Percentiles rank a stretch among this genome's conserved stretches.
Evolutionary conservation across 1,284 basidiomycete genomes (phyloP).

Genomic region (Pseudozyma hubeiensis): DNA sequence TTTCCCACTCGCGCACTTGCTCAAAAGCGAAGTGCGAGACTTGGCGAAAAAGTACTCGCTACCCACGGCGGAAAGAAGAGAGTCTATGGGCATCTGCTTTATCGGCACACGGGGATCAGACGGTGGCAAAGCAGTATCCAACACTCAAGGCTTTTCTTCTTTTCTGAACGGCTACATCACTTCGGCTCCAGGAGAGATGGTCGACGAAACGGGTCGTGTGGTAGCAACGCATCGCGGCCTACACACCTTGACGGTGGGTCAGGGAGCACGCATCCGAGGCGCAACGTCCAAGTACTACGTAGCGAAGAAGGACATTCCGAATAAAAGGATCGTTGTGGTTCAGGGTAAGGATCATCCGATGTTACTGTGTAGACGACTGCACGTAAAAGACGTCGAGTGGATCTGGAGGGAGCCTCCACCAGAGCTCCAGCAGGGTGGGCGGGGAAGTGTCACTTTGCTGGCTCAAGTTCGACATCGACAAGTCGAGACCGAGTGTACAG

Average conservation of each 20-base stretch:
- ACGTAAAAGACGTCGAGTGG: constrained; percentile 39
- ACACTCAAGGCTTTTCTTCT: constrained; percentile 32
- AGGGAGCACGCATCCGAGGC: constrained; percentile 78
- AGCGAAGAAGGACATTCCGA: constrained; percentile 76
- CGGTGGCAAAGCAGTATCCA: constrained; percentile 12
- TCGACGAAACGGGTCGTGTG: constrained; percentile 74
- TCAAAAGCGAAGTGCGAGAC: constrained; percentile 76
- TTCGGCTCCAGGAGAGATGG: constrained; percentile 77
- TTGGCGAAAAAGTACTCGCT: constrained; percentile 79
- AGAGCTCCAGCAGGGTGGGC: constrained; percentile 70
- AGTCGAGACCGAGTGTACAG: constrained; percentile 73
- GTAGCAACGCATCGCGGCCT: constrained; percentile 80
- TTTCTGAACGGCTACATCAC: constrained; percentile 77
- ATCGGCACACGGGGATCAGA: constrained; percentile 76
- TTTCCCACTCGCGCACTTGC: constrained; percentile 71
- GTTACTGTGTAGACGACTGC: constrained; percentile 71
- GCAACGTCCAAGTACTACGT: constrained; percentile 79
- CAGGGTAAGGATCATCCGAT: constrained; percentile 79
- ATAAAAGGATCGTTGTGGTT: constrained; percentile 80
- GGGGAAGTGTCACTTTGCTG: constrained; percentile 74
- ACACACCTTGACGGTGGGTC: constrained; percentile 90
- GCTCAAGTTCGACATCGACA: constrained; percentile 82
- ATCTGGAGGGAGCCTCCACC: constrained; percentile 23
- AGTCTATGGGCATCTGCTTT: constrained; percentile 98
- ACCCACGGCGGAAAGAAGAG: constrained; percentile 81